phyloP scores from a whole-genome alignment of 2,329 filamentous ascomycete species.

The Scytalidium lignicola region DNA sequence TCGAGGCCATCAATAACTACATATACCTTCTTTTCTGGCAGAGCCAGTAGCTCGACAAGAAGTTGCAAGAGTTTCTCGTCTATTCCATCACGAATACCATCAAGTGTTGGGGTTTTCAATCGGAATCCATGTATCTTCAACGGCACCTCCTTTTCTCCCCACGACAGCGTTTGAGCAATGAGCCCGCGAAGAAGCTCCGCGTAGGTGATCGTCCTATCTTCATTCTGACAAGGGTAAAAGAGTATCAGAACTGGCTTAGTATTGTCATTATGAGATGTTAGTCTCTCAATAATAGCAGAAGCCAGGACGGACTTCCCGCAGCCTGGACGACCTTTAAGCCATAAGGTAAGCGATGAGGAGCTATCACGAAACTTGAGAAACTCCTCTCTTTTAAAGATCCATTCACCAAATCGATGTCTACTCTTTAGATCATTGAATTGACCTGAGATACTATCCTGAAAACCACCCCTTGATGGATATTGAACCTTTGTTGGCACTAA shows the following conservation, averaged over 20 bases:
- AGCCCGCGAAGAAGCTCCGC: not conserved
- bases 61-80: constrained; percentile 1
- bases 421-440: constrained; percentile 1
- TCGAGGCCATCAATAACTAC: constrained; percentile 5
- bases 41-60: not conserved
- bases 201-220: not conserved
- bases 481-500: no score
- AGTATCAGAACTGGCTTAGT: not conserved
- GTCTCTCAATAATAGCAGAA: constrained; percentile 2
- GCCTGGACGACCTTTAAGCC: constrained; percentile 2
- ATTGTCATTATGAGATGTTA: not conserved
- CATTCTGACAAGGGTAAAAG: constrained; percentile 1
- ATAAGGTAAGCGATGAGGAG: not conserved
- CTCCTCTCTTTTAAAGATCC: constrained; percentile 2
- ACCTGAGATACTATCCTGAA: not conserved
- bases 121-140: not conserved
- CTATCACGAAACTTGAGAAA: constrained; percentile 1
- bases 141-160: not conserved
- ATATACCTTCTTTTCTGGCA: constrained; percentile 2
- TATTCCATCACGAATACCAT: not conserved
- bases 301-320: constrained; percentile 4
- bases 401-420: not conserved
- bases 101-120: not conserved
- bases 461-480: no score
- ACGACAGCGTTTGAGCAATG: not conserved